A percentile compares a stretch with the other conserved stretches of the same genome.
phyloP scores from a whole-genome alignment of 768 basidiomycete genomes.

The Naganishia antarctica region DNA sequence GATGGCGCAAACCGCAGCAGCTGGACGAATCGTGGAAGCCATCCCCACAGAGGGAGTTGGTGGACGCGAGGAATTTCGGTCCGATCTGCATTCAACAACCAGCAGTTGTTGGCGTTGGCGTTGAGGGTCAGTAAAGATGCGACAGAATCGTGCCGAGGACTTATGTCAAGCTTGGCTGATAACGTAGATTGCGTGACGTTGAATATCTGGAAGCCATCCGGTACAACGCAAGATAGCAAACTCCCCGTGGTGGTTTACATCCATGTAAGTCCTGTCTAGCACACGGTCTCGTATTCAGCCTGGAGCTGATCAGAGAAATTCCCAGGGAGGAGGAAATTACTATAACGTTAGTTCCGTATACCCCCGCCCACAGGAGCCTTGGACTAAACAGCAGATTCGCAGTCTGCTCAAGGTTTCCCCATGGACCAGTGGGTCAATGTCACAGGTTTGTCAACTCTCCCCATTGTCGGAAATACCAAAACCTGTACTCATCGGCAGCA shows the following conservation, averaged over 20 bases:
- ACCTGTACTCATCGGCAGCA: no score
- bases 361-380: not conserved
- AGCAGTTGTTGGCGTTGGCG: constrained; percentile 53
- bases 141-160: not conserved
- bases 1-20: constrained; percentile 52
- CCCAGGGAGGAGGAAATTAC: constrained; percentile 7
- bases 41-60: constrained; percentile 36
- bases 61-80: constrained; percentile 54
- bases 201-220: constrained; percentile 53
- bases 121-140: constrained; percentile 49
- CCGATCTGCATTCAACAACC: constrained; percentile 55
- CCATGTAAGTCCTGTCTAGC: constrained; percentile 36
- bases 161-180: not conserved
- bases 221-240: constrained; percentile 43
- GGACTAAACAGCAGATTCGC: not conserved
- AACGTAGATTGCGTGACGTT: constrained; percentile 53
- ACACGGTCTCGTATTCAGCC: no score
- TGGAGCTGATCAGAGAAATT: no score
- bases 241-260: constrained; percentile 54
- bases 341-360: constrained; percentile 5
- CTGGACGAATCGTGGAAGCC: constrained; percentile 42
- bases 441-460: constrained; percentile 23
- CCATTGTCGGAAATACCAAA: no score
- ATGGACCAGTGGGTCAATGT: constrained; percentile 54
- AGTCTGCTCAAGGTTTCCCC: constrained; percentile 56